These are phyloP conservation scores for Colletotrichum paranaense DNA, from an alignment of 2,329 filamentous ascomycete genomes.

Conservation along the genomic window DNA sequence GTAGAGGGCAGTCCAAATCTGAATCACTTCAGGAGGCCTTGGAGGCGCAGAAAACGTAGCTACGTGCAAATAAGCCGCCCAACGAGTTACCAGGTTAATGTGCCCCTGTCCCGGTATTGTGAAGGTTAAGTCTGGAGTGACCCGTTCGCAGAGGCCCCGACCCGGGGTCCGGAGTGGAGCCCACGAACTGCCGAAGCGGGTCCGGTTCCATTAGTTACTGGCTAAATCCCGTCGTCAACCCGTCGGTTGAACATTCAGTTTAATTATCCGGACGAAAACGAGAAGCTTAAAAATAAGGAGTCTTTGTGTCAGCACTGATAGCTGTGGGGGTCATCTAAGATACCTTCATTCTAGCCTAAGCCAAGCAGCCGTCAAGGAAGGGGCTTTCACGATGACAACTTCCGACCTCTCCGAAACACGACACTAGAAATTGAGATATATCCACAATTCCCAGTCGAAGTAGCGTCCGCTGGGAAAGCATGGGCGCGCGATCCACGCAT, in stretches of 20 bases:
- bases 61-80: not conserved
- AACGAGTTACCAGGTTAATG: too few species aligned
- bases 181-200: conserved; percentile 18
- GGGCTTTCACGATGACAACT: not conserved
- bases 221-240: not conserved
- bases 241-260: not conserved
- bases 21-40: too few species aligned
- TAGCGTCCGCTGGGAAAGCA: not conserved
- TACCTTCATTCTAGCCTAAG: not conserved
- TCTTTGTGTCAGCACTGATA: not conserved
- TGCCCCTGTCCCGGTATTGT: not conserved
- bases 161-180: conserved; percentile 9
- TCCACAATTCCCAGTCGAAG: not conserved
- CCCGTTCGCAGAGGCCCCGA: not conserved
- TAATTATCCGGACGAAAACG: not conserved
- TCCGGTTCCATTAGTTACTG: not conserved
- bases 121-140: not conserved
- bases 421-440: not conserved
- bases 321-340: not conserved
- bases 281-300: not conserved
- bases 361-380: not conserved
- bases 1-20: too few species aligned
- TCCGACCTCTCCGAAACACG: not conserved
- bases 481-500: not conserved
- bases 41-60: not conserved